Evolutionary conservation across 768 basidiomycete species (phyloP).

Genomic region (Boletus subcaerulescens): DNA sequence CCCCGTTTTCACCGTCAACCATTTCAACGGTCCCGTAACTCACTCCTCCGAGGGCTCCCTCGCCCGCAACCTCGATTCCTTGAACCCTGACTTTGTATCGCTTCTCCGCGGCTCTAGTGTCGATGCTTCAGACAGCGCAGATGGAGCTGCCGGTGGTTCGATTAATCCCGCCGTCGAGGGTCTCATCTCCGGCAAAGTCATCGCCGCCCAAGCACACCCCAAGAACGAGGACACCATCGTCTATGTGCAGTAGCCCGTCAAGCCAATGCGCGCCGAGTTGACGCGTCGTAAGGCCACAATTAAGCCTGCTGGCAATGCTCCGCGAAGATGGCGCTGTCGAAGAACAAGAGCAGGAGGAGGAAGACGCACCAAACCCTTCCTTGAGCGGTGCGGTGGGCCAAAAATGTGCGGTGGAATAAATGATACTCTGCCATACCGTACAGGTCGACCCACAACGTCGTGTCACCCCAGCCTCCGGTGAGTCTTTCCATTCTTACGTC

Average conservation of each 20-base stretch:
- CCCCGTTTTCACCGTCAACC: too few species aligned
- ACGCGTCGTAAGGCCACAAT: conserved; percentile 77
- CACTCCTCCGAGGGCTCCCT: conserved; percentile 92
- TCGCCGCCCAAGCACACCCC: conserved; percentile 91
- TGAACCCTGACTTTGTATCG: conserved; percentile 91
- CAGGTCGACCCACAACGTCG: too few species aligned
- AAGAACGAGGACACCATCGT: conserved; percentile 94
- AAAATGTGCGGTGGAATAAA: too few species aligned
- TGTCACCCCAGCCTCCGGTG: conserved; percentile 27
- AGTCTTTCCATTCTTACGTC: too few species aligned
- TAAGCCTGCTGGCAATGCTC: conserved; percentile 46
- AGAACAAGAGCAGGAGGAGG: conserved; percentile 51
- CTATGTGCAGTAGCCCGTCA: conserved; percentile 87
- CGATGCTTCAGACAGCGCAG: conserved; percentile 43
- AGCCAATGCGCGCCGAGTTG: conserved; percentile 92
- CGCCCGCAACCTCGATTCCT: conserved; percentile 80
- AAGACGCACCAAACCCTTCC: conserved; percentile 34
- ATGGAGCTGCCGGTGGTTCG: conserved; percentile 57
- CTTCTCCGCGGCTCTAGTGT: conserved; percentile 65
- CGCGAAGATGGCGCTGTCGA: conserved; percentile 26
- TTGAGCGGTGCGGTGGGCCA: too few species aligned
- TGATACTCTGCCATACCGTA: too few species aligned
- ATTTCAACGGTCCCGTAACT: conserved; percentile 40
- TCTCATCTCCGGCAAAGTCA: conserved; percentile 82
- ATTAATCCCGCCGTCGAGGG: conserved; percentile 86